These are phyloP conservation scores for Batrachochytrium dendrobatidis DNA, from an alignment of 371 early-diverging fungal species.

Conservation along the genomic window DNA sequence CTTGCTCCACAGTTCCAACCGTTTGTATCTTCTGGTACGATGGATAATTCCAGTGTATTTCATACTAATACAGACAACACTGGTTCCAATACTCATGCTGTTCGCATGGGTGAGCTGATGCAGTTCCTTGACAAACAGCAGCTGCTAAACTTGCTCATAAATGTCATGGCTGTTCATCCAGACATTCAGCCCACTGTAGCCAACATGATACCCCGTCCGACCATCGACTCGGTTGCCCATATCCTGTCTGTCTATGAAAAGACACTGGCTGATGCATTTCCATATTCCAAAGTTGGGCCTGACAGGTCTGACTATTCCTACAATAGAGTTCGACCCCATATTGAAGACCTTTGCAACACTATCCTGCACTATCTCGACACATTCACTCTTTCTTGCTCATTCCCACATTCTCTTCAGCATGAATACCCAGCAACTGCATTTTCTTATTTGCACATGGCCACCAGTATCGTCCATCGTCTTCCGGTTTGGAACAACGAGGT, in stretches of 20 bases:
- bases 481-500: slow-evolving; percentile 71
- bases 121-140: slow-evolving; percentile 61
- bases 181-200: slow-evolving; percentile 61
- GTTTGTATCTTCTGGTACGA: too few relatives aligned
- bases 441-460: slow-evolving; percentile 68
- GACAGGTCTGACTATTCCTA: slow-evolving; percentile 74
- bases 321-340: slow-evolving; percentile 69
- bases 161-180: slow-evolving; percentile 66
- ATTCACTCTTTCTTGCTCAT: slow-evolving; percentile 60
- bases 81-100: too few relatives aligned
- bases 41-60: too few relatives aligned
- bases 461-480: slow-evolving; percentile 60
- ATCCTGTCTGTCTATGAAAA: slow-evolving; percentile 64
- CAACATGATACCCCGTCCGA: slow-evolving; percentile 77
- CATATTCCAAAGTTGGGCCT: slow-evolving; percentile 72
- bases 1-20: too few relatives aligned
- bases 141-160: slow-evolving; percentile 61
- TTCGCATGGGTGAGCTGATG: slow-evolving; percentile 16
- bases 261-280: slow-evolving; percentile 65
- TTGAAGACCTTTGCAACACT: slow-evolving; percentile 69
- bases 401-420: slow-evolving; percentile 27
- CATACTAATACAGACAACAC: too few relatives aligned
- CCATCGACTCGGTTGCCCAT: slow-evolving; percentile 64
- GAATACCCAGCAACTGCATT: slow-evolving; percentile 71
- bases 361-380: slow-evolving; percentile 75